phyloP scores from a whole-genome alignment of 2,329 filamentous ascomycete species.

The Sclerotinia minor region DNA sequence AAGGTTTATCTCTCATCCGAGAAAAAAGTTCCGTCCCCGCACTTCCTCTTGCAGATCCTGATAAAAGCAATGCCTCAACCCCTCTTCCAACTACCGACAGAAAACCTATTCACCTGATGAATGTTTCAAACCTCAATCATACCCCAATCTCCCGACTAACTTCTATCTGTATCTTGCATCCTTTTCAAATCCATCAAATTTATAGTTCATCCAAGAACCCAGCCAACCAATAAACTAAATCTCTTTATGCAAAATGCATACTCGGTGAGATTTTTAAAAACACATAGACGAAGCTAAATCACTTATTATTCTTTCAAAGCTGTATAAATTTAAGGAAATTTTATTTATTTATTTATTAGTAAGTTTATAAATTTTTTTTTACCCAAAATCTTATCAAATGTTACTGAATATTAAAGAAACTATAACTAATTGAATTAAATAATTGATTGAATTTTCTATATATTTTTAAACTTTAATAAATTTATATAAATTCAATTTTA shows the following conservation, averaged over 20 bases:
- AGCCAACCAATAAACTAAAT: background rate
- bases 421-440: too few species aligned
- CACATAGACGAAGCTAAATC: too few species aligned
- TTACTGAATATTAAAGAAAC: too few species aligned
- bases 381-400: too few species aligned
- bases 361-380: too few species aligned
- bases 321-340: too few species aligned
- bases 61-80: background rate
- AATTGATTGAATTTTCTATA: too few species aligned
- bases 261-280: too few species aligned
- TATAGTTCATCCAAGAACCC: background rate
- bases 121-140: background rate
- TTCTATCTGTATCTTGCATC: background rate
- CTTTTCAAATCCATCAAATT: background rate
- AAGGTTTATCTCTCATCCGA: background rate
- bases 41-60: conserved; percentile 10
- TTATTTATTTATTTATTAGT: too few species aligned
- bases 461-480: too few species aligned
- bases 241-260: background rate
- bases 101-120: conserved; percentile 6
- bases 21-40: conserved; percentile 3
- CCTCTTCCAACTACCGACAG: background rate
- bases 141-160: background rate
- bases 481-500: too few species aligned
- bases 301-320: too few species aligned